Evolutionary conservation across 495 filamentous ascomycete genomes (phyloP), one percentile per base, ranked within the genome.

Genomic region (Jackrogersella multiformis): DNA sequence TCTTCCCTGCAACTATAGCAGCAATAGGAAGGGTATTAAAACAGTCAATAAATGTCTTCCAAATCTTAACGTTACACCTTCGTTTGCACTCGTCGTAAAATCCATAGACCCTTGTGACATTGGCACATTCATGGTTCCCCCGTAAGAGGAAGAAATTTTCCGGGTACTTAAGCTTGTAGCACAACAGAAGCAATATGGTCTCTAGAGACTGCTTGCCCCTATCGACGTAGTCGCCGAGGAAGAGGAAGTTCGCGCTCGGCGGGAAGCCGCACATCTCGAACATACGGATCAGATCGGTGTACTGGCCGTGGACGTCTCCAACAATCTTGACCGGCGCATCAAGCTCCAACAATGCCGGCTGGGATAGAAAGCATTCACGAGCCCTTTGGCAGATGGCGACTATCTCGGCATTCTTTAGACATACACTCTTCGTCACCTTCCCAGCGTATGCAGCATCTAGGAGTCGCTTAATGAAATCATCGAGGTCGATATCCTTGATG

Each of bases 261-360:
- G 95, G 95, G 74, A 97, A 99, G 2, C 95, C 95, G 71, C 95
- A 97, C 96, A 98, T 98, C 79, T 99, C 95, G 67, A 99, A 99
- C 85, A 99, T 90, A 32, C 95, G 86, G 68, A 99, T 96, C 24
- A 99, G 81, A 78, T 99, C 95, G 15, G 94, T 96, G 73, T 97
- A 99, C 78, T 99, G 95, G 49, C 95, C 95, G 76, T 99, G 95
- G 9, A 99, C 92, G 78, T 99, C 95, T 9, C 95, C 95, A 12
- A 99, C 95, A 66, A 99, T 97, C 81, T 99, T 99, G 68, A 99
- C 96, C 2, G 95, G 96, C n/a, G 96, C 90, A 55, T 92, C 88
- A 56, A 99, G 83, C 79, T 99, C 95, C 48, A 98, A 74, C 36
- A 99, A 82, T 10, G 95, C 92, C 13, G 95, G 96, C 76, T 99